Conservation (phyloP, 2,329 filamentous ascomycete genomes). For the Alternaria solani region DNA sequence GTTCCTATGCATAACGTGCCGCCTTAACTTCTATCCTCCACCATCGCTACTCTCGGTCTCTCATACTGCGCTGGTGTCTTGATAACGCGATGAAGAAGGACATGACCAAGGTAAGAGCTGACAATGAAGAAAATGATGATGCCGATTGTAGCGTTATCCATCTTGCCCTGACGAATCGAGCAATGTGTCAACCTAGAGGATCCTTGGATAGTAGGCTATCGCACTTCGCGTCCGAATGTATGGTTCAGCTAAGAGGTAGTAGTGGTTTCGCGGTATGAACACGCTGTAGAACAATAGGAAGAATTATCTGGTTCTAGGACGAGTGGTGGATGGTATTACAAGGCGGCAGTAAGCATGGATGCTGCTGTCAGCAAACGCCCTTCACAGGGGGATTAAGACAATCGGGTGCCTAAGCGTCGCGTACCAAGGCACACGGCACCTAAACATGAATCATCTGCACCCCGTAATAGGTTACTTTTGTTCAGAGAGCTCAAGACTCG, state of each 20-base stretch:
- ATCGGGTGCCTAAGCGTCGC: neutral
- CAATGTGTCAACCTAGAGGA: fast-evolving
- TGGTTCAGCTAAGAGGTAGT: neutral
- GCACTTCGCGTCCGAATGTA: neutral
- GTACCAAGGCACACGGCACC: neutral
- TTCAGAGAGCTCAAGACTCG: neutral
- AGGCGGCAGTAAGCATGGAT: neutral
- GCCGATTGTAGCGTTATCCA: conserved; percentile 15
- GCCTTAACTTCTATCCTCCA: no score
- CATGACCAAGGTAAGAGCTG: conserved; percentile 18
- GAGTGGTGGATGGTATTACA: neutral
- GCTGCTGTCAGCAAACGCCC: conserved; percentile 2
- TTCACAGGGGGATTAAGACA: neutral
- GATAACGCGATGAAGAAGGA: conserved; percentile 22
- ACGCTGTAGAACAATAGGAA: neutral
- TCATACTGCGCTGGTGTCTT: conserved; percentile 25
- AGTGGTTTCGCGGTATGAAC: neutral
- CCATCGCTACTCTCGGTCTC: neutral
- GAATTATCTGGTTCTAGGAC: neutral
- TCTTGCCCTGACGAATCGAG: neutral
- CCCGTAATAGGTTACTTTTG: neutral
- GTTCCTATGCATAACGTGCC: neutral
- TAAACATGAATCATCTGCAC: neutral
- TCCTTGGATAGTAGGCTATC: neutral
- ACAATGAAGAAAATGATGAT: conserved; percentile 23